Evolutionary conservation across 176 grass and related monocot genomes (phyloP), one percentile per base, ranked within the genome.

Genomic region (Aegilops umbellulata): DNA sequence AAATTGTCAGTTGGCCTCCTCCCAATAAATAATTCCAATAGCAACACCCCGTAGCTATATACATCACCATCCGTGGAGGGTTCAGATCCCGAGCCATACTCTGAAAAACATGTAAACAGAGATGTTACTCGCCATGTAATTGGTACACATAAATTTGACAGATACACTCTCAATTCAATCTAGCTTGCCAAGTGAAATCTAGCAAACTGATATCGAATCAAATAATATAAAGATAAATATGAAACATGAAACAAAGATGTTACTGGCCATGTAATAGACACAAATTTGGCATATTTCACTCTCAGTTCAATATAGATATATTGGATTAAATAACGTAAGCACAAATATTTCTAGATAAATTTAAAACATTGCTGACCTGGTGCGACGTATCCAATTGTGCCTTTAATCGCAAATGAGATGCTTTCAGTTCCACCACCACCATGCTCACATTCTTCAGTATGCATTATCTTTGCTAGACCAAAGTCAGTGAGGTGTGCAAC

Each of bases 11-110:
- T 4, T 47, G 44, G 44, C 44, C 39, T 79, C 15, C 78, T 86
- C 57, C 84, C 84, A 30, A 74, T 86, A 29, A 86, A 49, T 36
- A 86, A 80, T 13, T 86, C 84, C 10, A 79, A 3, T 47, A 86
- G n/a, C 31, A 86, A 15, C 47, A 86, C 78, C 42, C 11, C 11
- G 12, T 46, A 46, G 11, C 42, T 46, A 46, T 46, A 46, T 46
- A 46, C 42, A 4, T 86, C 83, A 53, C 74, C 74, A 17, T 7
- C 41, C 13, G 27, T 47, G 32, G 84, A 86, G 24, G 79, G 58
- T 67, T 36, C 9, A 24, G 44, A 14, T 78, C 83, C 83, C 13
- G n/a, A 6, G 34, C 49, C 73, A 68, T 79, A 86, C 39, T 86
- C 83, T 79, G 26, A 76, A n/a, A 47, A 38, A 14, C 64, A 2